These are phyloP conservation scores for Hymenoscyphus fraxineus DNA, from an alignment of 2,329 filamentous ascomycete species.

Conservation along the genomic window DNA sequence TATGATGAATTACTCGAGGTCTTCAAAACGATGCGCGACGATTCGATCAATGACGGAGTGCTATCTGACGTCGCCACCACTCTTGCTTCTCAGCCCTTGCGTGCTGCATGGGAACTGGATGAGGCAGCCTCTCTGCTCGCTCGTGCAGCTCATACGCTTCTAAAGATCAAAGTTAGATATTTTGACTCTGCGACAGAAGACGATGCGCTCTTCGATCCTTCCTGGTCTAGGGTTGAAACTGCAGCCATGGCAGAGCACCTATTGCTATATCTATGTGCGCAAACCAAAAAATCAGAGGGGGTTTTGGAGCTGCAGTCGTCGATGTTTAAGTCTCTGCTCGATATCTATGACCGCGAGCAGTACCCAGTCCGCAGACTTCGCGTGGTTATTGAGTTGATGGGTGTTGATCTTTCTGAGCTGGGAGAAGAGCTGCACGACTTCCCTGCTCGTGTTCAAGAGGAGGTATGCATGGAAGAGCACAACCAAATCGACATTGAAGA, in stretches of 20 bases:
- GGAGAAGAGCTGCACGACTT: constrained; percentile 11
- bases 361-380: constrained; percentile 34
- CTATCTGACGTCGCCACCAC: constrained; percentile 50
- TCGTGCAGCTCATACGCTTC: constrained; percentile 55
- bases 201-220: constrained; percentile 17
- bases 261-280: constrained; percentile 42
- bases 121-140: constrained; percentile 51
- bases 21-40: constrained; percentile 57
- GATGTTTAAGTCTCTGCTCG: constrained; percentile 26
- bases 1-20: constrained; percentile 55
- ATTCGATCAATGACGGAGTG: constrained; percentile 55
- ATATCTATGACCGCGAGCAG: constrained; percentile 26
- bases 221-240: constrained; percentile 47
- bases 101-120: constrained; percentile 49
- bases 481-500: constrained; percentile 12
- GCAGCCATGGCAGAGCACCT: constrained; percentile 58
- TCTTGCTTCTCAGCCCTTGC: constrained; percentile 48
- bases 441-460: constrained; percentile 7
- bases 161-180: constrained; percentile 55
- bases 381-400: constrained; percentile 25
- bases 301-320: constrained; percentile 20
- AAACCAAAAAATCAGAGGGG: constrained; percentile 17
- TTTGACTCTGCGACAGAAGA: constrained; percentile 54
- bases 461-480: constrained; percentile 17
- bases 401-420: constrained; percentile 19